Evolutionary conservation across 352 stramenopile genomes (phyloP).

Genomic region (Phytophthora litchii): DNA sequence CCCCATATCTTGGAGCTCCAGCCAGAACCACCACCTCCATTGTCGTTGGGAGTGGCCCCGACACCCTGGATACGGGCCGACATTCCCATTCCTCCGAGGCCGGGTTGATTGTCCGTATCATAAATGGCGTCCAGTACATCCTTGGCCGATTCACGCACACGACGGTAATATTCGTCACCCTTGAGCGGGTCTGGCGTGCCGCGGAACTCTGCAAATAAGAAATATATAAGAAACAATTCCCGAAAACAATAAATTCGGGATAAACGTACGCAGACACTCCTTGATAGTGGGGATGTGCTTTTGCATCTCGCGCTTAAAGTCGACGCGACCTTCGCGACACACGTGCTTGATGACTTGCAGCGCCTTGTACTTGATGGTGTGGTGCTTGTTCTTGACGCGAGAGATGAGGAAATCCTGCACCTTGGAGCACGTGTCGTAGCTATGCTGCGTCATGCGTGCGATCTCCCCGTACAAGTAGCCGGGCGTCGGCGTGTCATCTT

Average conservation of each 20-base stretch:
- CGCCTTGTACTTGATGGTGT: constrained; percentile 95
- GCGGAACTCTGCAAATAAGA: constrained; percentile 74
- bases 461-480: constrained; percentile 98
- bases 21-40: constrained; percentile 41
- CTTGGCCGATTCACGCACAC: constrained; percentile 93
- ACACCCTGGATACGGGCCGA: constrained; percentile 84
- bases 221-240: constrained; percentile 9
- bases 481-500: constrained; percentile 93
- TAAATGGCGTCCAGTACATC: constrained; percentile 96
- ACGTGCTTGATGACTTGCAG: constrained; percentile 94
- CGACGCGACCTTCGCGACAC: constrained; percentile 85
- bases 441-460: constrained; percentile 92
- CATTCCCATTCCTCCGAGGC: constrained; percentile 76
- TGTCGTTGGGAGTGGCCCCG: constrained; percentile 62
- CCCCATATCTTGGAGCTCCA: constrained; percentile 80
- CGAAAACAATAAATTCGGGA: constrained; percentile 8
- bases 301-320: constrained; percentile 94
- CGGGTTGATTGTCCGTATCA: constrained; percentile 78
- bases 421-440: constrained; percentile 90
- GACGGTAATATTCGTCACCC: constrained; percentile 94
- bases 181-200: constrained; percentile 93
- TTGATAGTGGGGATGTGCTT: constrained; percentile 92
- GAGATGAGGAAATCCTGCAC: constrained; percentile 91
- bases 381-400: constrained; percentile 95
- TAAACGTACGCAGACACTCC: constrained; percentile 85